A percentile compares a stretch with the other conserved stretches of the same genome.
phyloP scores from a whole-genome alignment of 148 eudicot genomes.

The Chenopodium album region DNA sequence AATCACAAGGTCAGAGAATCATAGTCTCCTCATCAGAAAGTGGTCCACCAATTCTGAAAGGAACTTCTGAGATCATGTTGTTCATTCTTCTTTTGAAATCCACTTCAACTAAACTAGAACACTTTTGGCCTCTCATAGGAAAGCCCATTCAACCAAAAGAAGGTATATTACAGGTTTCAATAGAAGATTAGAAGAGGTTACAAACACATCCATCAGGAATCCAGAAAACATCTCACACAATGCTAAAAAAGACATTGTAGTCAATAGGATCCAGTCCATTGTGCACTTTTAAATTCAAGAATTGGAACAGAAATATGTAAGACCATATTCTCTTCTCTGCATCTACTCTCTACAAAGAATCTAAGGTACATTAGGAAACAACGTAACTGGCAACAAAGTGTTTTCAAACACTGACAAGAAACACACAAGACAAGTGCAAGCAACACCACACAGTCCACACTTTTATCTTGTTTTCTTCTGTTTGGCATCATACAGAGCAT shows the following conservation, averaged over 20 bases:
- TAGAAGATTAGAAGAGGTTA: not conserved
- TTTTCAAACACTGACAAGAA: not conserved
- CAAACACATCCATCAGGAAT: not conserved
- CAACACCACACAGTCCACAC: not conserved
- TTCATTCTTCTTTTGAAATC: not conserved
- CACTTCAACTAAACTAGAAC: not conserved
- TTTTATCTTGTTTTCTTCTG: not conserved
- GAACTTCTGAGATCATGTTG: not conserved
- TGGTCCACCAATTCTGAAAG: not conserved
- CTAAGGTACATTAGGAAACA: not conserved
- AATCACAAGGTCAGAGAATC: not conserved
- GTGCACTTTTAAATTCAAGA: not conserved
- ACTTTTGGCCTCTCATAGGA: not conserved
- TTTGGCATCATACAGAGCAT: not conserved
- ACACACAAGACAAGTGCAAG: not conserved
- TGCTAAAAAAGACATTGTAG: not conserved
- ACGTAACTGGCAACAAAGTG: not conserved
- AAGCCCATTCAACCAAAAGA: not conserved
- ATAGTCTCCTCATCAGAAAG: not conserved
- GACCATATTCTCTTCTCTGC: not conserved
- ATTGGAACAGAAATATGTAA: not conserved
- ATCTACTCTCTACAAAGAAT: not conserved
- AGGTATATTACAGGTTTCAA: not conserved
- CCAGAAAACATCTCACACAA: not conserved
- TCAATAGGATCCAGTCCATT: not conserved